Percentiles rank a stretch among this genome's conserved stretches.
Evolutionary conservation across 202 grass and related monocot species (phyloP).

Genomic region (Eragrostis tef): DNA sequence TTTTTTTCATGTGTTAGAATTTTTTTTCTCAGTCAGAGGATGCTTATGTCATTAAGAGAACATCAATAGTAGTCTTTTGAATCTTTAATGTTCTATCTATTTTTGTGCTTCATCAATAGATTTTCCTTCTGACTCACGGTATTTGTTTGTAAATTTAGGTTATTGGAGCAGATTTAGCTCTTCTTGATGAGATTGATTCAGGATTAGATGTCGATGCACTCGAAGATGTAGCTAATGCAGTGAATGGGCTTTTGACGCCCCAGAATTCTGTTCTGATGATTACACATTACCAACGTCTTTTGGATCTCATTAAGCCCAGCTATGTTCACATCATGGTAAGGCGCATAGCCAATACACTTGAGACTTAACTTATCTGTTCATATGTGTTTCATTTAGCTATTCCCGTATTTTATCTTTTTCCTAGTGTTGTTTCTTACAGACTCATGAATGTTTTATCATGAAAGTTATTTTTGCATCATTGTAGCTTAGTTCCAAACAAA

Average conservation of each 20-base stretch:
- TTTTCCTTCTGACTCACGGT: constrained; percentile 28
- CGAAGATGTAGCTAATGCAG: constrained; percentile 76
- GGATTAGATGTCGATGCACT: constrained; percentile 98
- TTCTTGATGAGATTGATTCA: constrained; percentile 97
- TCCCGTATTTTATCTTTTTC: neutral
- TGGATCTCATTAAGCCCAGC: constrained; percentile 84
- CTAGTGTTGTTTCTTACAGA: neutral
- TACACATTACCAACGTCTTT: constrained; percentile 86
- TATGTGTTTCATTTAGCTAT: constrained; percentile 2
- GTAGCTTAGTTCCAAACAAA: constrained; percentile 4
- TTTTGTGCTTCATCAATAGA: constrained; percentile 23
- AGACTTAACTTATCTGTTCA: constrained; percentile 19
- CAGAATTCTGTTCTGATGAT: constrained; percentile 89
- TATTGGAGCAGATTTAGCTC: constrained; percentile 83
- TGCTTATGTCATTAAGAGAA: constrained; percentile 8
- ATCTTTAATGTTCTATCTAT: constrained; percentile 26
- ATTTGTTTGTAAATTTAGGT: constrained; percentile 66
- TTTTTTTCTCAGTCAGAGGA: neutral
- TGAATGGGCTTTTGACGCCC: constrained; percentile 83
- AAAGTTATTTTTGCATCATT: constrained; percentile 25
- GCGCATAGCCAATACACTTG: neutral
- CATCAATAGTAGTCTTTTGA: constrained; percentile 25
- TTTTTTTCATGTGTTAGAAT: neutral
- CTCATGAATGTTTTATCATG: neutral
- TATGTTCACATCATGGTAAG: constrained; percentile 98